Conservation (phyloP, 441 rosid genomes). For the Capsella rubella region DNA sequence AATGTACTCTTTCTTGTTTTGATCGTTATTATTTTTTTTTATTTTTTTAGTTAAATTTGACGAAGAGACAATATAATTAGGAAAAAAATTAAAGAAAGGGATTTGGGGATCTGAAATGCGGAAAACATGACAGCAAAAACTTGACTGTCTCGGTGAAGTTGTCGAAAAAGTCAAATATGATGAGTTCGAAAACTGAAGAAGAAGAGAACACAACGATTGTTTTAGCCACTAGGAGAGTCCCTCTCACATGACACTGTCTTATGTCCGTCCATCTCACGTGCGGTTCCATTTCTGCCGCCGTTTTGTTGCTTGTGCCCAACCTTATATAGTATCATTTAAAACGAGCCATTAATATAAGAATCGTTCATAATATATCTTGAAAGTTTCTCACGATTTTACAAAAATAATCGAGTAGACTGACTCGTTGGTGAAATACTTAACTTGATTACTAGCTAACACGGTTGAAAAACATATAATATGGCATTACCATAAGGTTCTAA, state of each 20-base stretch:
- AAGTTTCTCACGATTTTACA: too few relatives aligned
- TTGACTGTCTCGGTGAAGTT: constrained; percentile 54
- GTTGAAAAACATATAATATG: too few relatives aligned
- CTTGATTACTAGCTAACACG: too few relatives aligned
- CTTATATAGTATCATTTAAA: background rate
- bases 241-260: constrained; percentile 34
- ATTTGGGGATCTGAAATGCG: constrained; percentile 62
- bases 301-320: constrained; percentile 61
- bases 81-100: background rate
- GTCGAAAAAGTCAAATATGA: constrained; percentile 43
- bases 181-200: constrained; percentile 9
- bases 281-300: constrained; percentile 69
- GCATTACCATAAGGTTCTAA: too few relatives aligned
- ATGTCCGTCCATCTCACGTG: constrained; percentile 56
- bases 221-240: constrained; percentile 56
- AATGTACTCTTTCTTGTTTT: background rate
- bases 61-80: constrained; percentile 24
- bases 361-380: too few relatives aligned
- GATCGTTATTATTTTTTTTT: background rate
- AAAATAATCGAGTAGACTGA: too few relatives aligned
- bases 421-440: too few relatives aligned
- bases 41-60: background rate
- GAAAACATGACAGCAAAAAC: constrained; percentile 58
- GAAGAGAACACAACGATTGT: constrained; percentile 25
- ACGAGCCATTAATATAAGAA: too few relatives aligned